These are phyloP conservation scores for Suillus brevipes DNA, from an alignment of 768 basidiomycete species.

Conservation along the genomic window DNA sequence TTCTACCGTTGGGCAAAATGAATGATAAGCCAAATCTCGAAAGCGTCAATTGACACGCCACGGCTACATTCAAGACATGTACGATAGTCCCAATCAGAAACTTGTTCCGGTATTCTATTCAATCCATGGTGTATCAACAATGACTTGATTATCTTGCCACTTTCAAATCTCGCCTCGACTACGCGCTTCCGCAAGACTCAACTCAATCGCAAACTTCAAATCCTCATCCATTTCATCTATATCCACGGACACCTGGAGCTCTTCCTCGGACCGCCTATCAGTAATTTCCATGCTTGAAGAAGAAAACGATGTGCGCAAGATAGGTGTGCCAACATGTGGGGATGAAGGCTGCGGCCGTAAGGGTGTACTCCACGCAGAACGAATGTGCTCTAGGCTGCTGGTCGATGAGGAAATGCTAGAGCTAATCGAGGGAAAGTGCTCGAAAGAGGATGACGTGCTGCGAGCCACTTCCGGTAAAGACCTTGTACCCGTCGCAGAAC, in stretches of 20 bases:
- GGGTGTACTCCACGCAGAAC: constrained; percentile 44
- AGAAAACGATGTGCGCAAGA: constrained; percentile 16
- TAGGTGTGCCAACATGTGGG: constrained; percentile 16
- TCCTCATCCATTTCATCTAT: constrained; percentile 60
- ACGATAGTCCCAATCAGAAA: background rate
- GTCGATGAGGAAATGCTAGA: constrained; percentile 27
- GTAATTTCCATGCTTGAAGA: constrained; percentile 16
- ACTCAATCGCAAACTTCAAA: constrained; percentile 60
- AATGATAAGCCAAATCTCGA: background rate
- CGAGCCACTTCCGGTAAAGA: constrained; percentile 9
- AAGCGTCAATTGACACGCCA: background rate
- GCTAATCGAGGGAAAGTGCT: constrained; percentile 37
- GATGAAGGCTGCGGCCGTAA: constrained; percentile 26
- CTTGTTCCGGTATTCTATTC: background rate
- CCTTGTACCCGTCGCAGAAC: constrained; percentile 10
- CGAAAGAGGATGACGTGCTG: constrained; percentile 24
- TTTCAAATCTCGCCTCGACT: constrained; percentile 13
- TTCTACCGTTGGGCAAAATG: background rate
- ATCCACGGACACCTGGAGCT: background rate
- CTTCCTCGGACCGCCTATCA: background rate
- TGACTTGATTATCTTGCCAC: background rate
- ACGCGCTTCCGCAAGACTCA: constrained; percentile 62
- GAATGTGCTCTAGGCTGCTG: constrained; percentile 16
- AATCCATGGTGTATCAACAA: background rate
- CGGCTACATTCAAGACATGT: background rate